phyloP scores from a whole-genome alignment of 306 rosid genomes.

The Pyrus pyrifolia region DNA sequence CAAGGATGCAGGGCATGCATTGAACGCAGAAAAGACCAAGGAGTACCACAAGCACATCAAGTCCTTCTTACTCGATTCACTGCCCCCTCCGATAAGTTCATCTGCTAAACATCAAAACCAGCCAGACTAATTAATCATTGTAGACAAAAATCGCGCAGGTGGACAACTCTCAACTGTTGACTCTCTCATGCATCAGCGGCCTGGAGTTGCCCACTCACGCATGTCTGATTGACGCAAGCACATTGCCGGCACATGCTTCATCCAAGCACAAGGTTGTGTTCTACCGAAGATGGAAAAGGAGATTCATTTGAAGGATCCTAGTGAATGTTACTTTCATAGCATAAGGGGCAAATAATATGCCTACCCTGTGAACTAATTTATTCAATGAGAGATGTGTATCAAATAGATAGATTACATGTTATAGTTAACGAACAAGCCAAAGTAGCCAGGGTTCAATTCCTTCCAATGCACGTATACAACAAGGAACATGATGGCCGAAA shows the following conservation, averaged over 20 bases:
- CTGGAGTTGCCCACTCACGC: neutral
- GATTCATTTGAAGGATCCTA: neutral
- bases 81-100: constrained; percentile 7
- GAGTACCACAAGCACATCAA: constrained; percentile 51
- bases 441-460: neutral
- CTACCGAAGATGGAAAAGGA: neutral
- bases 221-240: neutral
- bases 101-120: constrained; percentile 5
- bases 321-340: neutral
- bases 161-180: neutral
- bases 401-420: too few species aligned
- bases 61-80: constrained; percentile 39
- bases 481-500: too few species aligned
- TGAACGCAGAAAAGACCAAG: constrained; percentile 45
- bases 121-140: neutral
- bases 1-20: constrained; percentile 71
- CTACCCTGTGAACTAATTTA: neutral
- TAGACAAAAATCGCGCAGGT: neutral
- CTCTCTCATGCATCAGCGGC: neutral
- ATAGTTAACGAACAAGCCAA: neutral
- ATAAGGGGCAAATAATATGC: neutral
- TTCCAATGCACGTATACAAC: neutral
- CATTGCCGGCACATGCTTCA: neutral
- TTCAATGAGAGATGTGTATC: too few species aligned
- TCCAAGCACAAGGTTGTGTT: neutral